Conservation (phyloP, 352 stramenopile genomes). For the Albugo laibachii region DNA sequence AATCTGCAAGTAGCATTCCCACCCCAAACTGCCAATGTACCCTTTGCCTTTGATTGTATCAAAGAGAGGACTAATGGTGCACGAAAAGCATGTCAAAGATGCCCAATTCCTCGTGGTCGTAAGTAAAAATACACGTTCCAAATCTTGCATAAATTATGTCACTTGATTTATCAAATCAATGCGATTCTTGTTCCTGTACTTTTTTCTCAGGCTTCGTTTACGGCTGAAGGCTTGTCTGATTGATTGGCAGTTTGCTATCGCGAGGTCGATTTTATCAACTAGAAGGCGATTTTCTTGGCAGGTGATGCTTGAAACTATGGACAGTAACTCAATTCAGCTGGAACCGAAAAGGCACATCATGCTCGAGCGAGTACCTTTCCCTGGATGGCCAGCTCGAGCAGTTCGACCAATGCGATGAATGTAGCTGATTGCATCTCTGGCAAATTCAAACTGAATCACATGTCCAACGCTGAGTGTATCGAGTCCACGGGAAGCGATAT, state of each 20-base stretch:
- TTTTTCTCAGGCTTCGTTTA: constrained; percentile 65
- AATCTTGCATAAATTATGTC: too few relatives aligned
- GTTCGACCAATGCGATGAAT: constrained; percentile 65
- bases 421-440: constrained; percentile 60
- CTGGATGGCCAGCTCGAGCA: constrained; percentile 24
- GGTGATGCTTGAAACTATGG: constrained; percentile 45
- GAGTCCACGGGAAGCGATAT: constrained; percentile 52
- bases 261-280: constrained; percentile 26
- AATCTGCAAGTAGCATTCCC: too few relatives aligned
- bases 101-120: too few relatives aligned
- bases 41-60: too few relatives aligned
- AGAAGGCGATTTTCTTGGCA: constrained; percentile 35
- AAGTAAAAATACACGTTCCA: too few relatives aligned
- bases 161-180: too few relatives aligned
- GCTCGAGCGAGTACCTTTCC: constrained; percentile 17
- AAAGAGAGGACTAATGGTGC: too few relatives aligned
- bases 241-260: constrained; percentile 21
- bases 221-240: constrained; percentile 54
- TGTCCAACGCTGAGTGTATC: constrained; percentile 42
- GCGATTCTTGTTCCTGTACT: constrained; percentile 31
- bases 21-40: too few relatives aligned
- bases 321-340: not conserved
- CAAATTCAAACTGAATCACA: constrained; percentile 70
- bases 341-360: not conserved
- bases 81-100: too few relatives aligned